Evolutionary conservation across 805 yeast genomes (phyloP), one percentile per base, ranked within the genome.

Genomic region (Ogataea angusta): DNA sequence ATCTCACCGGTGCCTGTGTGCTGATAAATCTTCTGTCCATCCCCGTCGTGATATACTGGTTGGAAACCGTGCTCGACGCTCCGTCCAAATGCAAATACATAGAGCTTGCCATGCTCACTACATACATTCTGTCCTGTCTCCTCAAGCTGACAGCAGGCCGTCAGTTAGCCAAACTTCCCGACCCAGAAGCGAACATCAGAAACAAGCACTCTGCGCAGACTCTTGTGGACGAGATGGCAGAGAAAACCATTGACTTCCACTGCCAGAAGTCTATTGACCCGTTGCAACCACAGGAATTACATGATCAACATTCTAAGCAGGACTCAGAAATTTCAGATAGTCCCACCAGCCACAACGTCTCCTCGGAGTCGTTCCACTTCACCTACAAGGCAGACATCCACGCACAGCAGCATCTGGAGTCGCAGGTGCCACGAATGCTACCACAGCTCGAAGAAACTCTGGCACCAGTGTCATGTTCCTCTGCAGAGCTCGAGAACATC

Each of bases 191-290:
- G 4, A 39, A 34, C 34, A 29, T 52, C 9, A 49, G 36, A 18
- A 31, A 40, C 39, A 52, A 48, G 24, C 30, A 35, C 16, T 52
- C 56, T 1, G 45, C 49, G 2, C 54, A 46, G 32, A 52, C 56
- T 5, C 42, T 52, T 31, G 56, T 52, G 9, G 34, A 40, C 18
- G 43, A 39, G 5, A 21, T 26, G 12, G 41, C 30, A n/a, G 24
- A 29, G 12, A 48, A 46, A 13, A 28, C 36, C 33, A n/a, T 37
- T 5, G 34, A 35, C 24, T 8, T 23, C 31, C 31, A 29, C n/a
- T 13, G 40, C 21, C 18, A 38, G 28, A 25, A 41, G 27, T 19
- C 37, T 26, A 17, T 32, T 10, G 24, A 27, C 25, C 15, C 26
- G 9, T 22, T 30, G 29, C 30, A 7, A 40, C 36, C 36, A 29